Percentiles rank a stretch among this genome's conserved stretches.
phyloP scores from a whole-genome alignment of 1,284 basidiomycete genomes.

The Cutaneotrichosporon sp. region DNA sequence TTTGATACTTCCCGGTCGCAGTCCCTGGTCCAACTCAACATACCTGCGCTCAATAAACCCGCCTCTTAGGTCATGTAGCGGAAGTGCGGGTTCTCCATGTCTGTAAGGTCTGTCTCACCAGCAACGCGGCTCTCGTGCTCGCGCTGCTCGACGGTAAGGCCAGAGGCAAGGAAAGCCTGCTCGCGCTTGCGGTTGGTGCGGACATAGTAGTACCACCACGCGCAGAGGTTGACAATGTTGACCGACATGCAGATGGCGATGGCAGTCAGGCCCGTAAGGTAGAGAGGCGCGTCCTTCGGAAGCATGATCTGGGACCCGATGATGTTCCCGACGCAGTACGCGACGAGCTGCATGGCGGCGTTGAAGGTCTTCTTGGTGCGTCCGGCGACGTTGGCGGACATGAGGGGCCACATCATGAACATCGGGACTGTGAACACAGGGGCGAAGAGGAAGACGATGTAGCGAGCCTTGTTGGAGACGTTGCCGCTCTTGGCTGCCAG shows the following conservation, averaged over 20 bases:
- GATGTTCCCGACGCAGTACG: constrained; percentile 26
- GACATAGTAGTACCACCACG: constrained; percentile 26
- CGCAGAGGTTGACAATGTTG: constrained; percentile 11
- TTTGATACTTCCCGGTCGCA: no score
- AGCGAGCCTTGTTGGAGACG: constrained; percentile 20
- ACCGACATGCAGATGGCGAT: constrained; percentile 20
- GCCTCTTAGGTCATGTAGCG: neutral
- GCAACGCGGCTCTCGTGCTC: constrained; percentile 21
- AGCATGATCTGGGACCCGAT: constrained; percentile 26
- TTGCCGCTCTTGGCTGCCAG: constrained; percentile 19
- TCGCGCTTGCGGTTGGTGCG: constrained; percentile 24
- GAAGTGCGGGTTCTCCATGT: constrained; percentile 3
- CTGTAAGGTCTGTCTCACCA: constrained; percentile 29
- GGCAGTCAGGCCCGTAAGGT: constrained; percentile 16
- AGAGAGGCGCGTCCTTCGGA: constrained; percentile 20
- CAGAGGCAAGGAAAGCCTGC: constrained; percentile 18
- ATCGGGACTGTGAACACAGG: constrained; percentile 17
- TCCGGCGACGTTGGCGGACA: constrained; percentile 28
- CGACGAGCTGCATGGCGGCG: constrained; percentile 13
- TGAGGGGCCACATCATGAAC: constrained; percentile 30
- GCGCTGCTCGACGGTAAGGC: constrained; percentile 22
- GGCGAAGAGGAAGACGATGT: constrained; percentile 20
- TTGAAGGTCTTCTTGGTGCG: constrained; percentile 31
- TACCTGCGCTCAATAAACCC: neutral
- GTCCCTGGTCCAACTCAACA: no score